These are phyloP conservation scores for Aureoboletus auriporus DNA, from an alignment of 768 basidiomycete species.

Conservation along the genomic window DNA sequence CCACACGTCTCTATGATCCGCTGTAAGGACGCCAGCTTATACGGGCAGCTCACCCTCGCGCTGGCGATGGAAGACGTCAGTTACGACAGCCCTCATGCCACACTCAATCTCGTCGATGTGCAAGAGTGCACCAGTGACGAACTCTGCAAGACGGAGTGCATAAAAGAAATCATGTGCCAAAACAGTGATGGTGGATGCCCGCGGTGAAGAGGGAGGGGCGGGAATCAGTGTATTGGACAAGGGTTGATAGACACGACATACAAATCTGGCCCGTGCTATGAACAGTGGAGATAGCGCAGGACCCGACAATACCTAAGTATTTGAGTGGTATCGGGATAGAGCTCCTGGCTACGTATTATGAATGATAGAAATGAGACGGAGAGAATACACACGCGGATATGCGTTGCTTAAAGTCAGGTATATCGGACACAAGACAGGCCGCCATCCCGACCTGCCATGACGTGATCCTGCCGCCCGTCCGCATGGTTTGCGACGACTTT, in stretches of 20 bases:
- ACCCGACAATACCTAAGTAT: slow-evolving; percentile 49
- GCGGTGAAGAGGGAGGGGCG: slow-evolving; percentile 34
- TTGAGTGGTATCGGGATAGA: slow-evolving; percentile 67
- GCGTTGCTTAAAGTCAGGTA: slow-evolving; percentile 67
- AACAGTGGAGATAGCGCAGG: not conserved
- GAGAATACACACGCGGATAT: slow-evolving; percentile 51
- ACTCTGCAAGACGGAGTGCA: slow-evolving; percentile 56
- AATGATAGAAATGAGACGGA: slow-evolving; percentile 2
- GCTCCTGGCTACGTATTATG: slow-evolving; percentile 50
- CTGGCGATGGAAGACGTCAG: slow-evolving; percentile 55
- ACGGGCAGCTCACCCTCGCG: slow-evolving; percentile 52
- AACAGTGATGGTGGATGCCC: slow-evolving; percentile 56
- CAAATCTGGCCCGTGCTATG: too few relatives aligned
- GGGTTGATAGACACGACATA: slow-evolving; percentile 69
- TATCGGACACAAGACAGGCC: slow-evolving; percentile 73
- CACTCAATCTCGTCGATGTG: slow-evolving; percentile 41
- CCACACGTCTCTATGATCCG: slow-evolving; percentile 78
- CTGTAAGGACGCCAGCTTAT: slow-evolving; percentile 67
- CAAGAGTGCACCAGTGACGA: slow-evolving; percentile 27
- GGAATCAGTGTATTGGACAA: slow-evolving; percentile 61
- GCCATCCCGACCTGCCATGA: slow-evolving; percentile 85
- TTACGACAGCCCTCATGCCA: slow-evolving; percentile 40
- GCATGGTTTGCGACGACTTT: slow-evolving; percentile 33
- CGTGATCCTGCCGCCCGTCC: slow-evolving; percentile 38
- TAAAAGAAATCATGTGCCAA: slow-evolving; percentile 80